Conservation (phyloP, 192 early-diverging fungal genomes). For the Linnemannia schmuckeri region DNA sequence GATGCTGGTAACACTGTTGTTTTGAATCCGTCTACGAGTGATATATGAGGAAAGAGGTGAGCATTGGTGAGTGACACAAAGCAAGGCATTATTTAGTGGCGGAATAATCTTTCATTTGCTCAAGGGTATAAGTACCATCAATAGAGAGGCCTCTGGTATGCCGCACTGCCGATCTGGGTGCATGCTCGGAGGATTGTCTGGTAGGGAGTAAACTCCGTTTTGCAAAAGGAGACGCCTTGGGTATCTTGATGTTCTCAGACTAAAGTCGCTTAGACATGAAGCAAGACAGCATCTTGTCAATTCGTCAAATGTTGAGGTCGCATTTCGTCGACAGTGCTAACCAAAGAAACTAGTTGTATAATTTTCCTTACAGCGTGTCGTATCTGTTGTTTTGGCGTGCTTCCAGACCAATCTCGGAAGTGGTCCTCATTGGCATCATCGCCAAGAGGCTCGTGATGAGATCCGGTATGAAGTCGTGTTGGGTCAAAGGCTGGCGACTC, state of each 20-base stretch:
- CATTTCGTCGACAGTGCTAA: too few species aligned
- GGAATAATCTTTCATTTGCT: too few species aligned
- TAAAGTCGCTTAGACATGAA: background rate
- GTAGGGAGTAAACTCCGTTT: background rate
- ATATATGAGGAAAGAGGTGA: background rate
- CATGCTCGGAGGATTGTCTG: background rate
- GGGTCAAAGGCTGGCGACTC: slow-evolving; percentile 15
- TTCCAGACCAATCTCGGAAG: slow-evolving; percentile 13
- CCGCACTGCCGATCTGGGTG: background rate
- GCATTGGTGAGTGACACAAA: background rate
- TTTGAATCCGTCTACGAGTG: slow-evolving; percentile 15
- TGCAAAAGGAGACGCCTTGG: slow-evolving; percentile 22
- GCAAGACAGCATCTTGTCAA: background rate
- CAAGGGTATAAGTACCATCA: slow-evolving; percentile 15
- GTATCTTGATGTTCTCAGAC: slow-evolving; percentile 4
- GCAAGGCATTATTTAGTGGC: background rate
- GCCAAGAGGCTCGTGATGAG: background rate
- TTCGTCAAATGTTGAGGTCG: background rate
- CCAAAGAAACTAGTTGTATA: background rate
- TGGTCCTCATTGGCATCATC: slow-evolving; percentile 30
- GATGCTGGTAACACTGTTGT: background rate
- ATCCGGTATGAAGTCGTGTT: background rate
- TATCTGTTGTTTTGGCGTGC: slow-evolving; percentile 18
- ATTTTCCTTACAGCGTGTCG: background rate
- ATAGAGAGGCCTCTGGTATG: slow-evolving; percentile 7